Evolutionary conservation across 2,329 filamentous ascomycete genomes (phyloP).

Genomic region (Xylariaceae sp.): DNA sequence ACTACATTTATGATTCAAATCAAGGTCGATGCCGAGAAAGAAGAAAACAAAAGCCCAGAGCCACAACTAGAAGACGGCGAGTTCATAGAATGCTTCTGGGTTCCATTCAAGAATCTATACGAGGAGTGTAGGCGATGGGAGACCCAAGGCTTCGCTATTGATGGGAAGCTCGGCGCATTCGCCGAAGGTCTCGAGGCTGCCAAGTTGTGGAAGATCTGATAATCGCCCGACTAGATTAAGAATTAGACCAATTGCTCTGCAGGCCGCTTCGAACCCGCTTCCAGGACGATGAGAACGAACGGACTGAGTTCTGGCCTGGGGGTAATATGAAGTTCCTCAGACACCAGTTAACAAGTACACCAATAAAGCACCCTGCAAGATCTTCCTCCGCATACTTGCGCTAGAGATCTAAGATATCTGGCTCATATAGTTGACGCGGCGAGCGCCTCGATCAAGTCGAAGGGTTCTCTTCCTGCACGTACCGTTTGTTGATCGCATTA

Average conservation of each 20-base stretch:
- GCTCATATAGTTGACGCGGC: too few species aligned
- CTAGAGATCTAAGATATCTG: slow-evolving; percentile 15
- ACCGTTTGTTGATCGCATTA: slow-evolving; percentile 6
- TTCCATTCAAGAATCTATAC: slow-evolving; percentile 54
- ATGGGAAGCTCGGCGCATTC: slow-evolving; percentile 43
- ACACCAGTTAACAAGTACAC: neutral
- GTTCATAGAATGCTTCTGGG: slow-evolving; percentile 59
- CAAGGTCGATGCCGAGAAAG: slow-evolving; percentile 51
- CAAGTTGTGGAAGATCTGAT: slow-evolving; percentile 32
- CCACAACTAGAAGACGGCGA: slow-evolving; percentile 57
- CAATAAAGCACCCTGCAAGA: neutral
- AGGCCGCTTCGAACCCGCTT: neutral
- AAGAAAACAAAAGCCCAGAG: slow-evolving; percentile 53
- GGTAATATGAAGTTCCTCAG: neutral
- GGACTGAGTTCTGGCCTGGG: neutral
- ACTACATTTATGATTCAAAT: slow-evolving; percentile 49
- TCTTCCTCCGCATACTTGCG: neutral
- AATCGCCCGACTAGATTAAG: neutral
- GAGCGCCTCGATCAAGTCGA: slow-evolving; percentile 20
- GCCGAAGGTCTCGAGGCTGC: slow-evolving; percentile 41
- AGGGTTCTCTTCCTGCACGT: slow-evolving; percentile 1
- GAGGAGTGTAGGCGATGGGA: slow-evolving; percentile 53
- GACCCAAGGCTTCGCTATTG: slow-evolving; percentile 41
- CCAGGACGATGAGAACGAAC: neutral
- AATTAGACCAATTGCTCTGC: neutral